phyloP scores from a whole-genome alignment of 305 asterid species.

The Caryopteris hybrid region DNA sequence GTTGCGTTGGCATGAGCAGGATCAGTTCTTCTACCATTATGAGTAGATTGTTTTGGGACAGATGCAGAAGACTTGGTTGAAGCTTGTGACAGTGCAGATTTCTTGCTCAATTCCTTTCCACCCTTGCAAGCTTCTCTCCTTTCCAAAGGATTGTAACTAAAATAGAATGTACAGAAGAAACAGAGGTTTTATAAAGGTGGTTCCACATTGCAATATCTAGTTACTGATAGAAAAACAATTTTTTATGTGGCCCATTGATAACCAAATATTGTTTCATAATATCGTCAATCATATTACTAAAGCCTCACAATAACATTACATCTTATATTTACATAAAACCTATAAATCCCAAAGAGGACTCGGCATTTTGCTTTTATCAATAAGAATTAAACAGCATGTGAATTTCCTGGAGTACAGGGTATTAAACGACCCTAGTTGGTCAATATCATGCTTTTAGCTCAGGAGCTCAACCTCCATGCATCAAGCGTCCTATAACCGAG shows the following conservation, averaged over 20 bases:
- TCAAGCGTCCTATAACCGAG: too few relatives aligned
- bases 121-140: slow-evolving; percentile 89
- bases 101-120: slow-evolving; percentile 76
- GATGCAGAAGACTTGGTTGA: slow-evolving; percentile 46
- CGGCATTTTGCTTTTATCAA: background rate
- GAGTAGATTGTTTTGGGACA: slow-evolving; percentile 46
- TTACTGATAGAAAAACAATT: background rate
- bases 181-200: background rate
- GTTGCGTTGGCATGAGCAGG: slow-evolving; percentile 33
- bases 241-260: background rate
- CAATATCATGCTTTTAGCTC: background rate
- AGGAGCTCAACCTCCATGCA: background rate
- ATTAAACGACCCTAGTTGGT: too few relatives aligned
- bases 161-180: slow-evolving; percentile 1
- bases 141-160: slow-evolving; percentile 85
- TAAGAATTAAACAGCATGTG: background rate
- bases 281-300: background rate
- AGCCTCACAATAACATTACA: background rate
- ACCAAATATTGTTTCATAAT: background rate
- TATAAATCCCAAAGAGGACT: background rate
- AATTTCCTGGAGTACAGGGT: background rate
- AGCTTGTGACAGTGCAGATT: slow-evolving; percentile 54
- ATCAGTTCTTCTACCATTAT: slow-evolving; percentile 50
- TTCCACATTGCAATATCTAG: background rate
- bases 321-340: background rate